A percentile compares a stretch with the other conserved stretches of the same genome.
phyloP scores from a whole-genome alignment of 192 early-diverging fungal species.

The Umbelopsis sp. region DNA sequence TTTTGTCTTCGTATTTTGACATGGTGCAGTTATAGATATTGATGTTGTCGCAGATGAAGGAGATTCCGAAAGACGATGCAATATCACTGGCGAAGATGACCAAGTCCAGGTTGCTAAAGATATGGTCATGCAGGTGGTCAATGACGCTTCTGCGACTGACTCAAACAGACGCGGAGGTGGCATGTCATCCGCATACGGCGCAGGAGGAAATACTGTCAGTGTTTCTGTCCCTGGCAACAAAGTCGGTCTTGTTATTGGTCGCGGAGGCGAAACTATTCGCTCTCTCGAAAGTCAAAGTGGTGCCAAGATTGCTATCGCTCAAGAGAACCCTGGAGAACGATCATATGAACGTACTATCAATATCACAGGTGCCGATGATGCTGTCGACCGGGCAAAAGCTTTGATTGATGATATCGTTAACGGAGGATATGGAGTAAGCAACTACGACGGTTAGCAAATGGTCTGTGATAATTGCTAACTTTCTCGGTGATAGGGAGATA shows the following conservation, averaged over 20 bases:
- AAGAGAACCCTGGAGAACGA: slow-evolving; percentile 45
- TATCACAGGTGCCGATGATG: slow-evolving; percentile 69
- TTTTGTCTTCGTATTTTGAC: not conserved
- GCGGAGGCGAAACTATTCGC: slow-evolving; percentile 77
- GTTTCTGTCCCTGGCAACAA: slow-evolving; percentile 66
- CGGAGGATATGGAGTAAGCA: slow-evolving; percentile 21
- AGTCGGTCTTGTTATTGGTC: slow-evolving; percentile 85
- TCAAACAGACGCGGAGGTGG: slow-evolving; percentile 27
- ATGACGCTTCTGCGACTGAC: slow-evolving; percentile 42
- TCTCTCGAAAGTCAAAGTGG: slow-evolving; percentile 69
- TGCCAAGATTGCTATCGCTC: slow-evolving; percentile 71
- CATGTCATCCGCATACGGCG: slow-evolving; percentile 25
- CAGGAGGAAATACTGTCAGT: slow-evolving; percentile 40
- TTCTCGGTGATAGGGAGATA: not conserved
- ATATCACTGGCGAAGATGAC: slow-evolving; percentile 48
- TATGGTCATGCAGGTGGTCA: slow-evolving; percentile 56
- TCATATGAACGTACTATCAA: slow-evolving; percentile 59
- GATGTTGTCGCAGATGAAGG: slow-evolving; percentile 32
- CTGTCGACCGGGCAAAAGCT: slow-evolving; percentile 68
- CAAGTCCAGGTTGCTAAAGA: slow-evolving; percentile 53
- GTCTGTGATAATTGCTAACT: not conserved
- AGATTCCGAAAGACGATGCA: slow-evolving; percentile 52
- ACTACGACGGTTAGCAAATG: not conserved
- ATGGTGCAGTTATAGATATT: not conserved
- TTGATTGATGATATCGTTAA: slow-evolving; percentile 80